Conservation (phyloP, 768 basidiomycete genomes). For the Rhodocollybia butyracea region DNA sequence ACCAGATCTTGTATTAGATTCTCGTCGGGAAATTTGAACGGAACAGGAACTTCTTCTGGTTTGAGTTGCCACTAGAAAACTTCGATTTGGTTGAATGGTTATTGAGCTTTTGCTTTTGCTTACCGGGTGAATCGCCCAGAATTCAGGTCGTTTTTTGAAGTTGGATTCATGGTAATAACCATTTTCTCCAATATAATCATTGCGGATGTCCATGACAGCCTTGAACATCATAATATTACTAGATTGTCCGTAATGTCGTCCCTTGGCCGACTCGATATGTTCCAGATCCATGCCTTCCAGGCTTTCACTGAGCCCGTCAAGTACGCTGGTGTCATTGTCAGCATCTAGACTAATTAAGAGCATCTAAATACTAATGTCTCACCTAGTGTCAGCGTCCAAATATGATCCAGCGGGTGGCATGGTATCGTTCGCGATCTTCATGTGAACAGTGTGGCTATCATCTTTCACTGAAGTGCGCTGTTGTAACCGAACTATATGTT, state of each 20-base stretch:
- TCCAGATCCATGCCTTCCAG: background rate
- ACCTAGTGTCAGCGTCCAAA: no score
- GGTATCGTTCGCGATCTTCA: background rate
- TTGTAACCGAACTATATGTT: background rate
- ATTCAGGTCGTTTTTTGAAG: conserved; percentile 12
- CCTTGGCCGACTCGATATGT: conserved; percentile 1
- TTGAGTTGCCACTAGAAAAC: conserved; percentile 15
- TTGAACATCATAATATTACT: conserved; percentile 28
- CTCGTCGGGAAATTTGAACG: conserved; percentile 29
- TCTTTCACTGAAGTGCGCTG: background rate
- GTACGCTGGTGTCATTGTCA: no score
- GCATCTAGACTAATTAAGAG: no score
- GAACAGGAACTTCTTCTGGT: conserved; percentile 8
- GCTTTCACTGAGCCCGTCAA: background rate
- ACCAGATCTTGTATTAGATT: conserved; percentile 42
- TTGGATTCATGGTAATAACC: background rate
- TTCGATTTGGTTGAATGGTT: background rate
- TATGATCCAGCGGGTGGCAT: background rate
- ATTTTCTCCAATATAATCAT: conserved; percentile 20
- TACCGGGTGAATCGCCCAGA: conserved; percentile 20
- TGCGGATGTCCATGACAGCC: conserved; percentile 37
- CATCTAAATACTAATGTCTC: no score
- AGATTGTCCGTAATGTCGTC: conserved; percentile 28
- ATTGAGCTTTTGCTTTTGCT: background rate
- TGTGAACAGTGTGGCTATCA: background rate